Evolutionary conservation across 176 grass and related monocot species (phyloP).

Genomic region (Juncus effusus): DNA sequence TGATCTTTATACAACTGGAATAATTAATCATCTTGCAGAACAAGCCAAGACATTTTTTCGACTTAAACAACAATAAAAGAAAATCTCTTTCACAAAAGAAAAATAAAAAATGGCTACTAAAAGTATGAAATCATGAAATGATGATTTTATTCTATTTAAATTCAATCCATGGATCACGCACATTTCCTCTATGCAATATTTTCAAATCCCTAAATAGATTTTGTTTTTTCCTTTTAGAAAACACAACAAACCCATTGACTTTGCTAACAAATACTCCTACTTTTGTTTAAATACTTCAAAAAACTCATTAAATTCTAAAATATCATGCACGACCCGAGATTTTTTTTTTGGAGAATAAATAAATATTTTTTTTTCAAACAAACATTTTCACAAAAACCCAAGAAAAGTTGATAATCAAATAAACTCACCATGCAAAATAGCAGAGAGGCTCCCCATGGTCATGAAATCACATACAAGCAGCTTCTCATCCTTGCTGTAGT

Average conservation of each 20-base stretch:
- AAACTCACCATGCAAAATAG: conserved; percentile 63
- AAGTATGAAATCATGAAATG: too few relatives aligned
- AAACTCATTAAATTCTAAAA: not conserved
- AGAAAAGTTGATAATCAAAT: not conserved
- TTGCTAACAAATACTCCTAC: not conserved
- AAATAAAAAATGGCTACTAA: too few relatives aligned
- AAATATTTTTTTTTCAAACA: conserved; percentile 15
- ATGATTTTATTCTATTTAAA: too few relatives aligned
- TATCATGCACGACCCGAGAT: not conserved
- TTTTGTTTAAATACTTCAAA: not conserved
- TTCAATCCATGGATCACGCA: too few relatives aligned
- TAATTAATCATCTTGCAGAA: too few relatives aligned
- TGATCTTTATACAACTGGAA: too few relatives aligned
- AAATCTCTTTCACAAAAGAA: too few relatives aligned
- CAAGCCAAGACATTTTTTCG: too few relatives aligned
- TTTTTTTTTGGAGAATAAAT: conserved; percentile 16
- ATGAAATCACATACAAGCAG: conserved; percentile 79
- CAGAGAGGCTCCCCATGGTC: conserved; percentile 81
- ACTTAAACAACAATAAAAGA: too few relatives aligned
- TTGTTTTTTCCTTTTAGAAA: not conserved
- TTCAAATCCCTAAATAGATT: too few relatives aligned
- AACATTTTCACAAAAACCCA: not conserved
- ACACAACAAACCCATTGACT: conserved; percentile 1
- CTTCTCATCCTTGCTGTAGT: conserved; percentile 84
- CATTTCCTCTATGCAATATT: too few relatives aligned